Evolutionary conservation across 2,329 filamentous ascomycete species (phyloP).

Genomic region (Tolypocladium tundrense): DNA sequence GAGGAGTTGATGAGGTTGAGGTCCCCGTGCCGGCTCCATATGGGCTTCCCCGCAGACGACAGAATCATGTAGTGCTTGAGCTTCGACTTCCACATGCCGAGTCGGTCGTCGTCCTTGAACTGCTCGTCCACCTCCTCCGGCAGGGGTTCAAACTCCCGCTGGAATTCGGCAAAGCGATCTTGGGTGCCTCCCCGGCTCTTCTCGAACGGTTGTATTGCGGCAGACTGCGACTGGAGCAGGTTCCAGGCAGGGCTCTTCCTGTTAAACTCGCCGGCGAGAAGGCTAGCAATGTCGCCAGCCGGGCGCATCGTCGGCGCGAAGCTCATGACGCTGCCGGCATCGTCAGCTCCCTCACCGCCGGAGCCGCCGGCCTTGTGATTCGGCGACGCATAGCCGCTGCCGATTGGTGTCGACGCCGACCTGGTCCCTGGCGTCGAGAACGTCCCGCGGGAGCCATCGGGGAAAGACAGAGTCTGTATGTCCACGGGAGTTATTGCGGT

Average conservation of each 20-base stretch:
- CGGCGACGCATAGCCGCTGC: slow-evolving; percentile 31
- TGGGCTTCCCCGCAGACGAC: slow-evolving; percentile 91
- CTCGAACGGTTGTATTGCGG: slow-evolving; percentile 52
- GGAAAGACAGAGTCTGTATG: slow-evolving; percentile 65
- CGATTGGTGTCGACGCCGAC: slow-evolving; percentile 24
- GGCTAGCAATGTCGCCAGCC: slow-evolving; percentile 66
- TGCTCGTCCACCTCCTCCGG: slow-evolving; percentile 39
- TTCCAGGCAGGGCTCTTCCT: slow-evolving; percentile 60
- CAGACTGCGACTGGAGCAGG: slow-evolving; percentile 52
- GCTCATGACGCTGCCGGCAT: slow-evolving; percentile 57
- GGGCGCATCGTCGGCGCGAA: slow-evolving; percentile 52
- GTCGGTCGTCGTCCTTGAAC: slow-evolving; percentile 44
- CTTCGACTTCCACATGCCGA: slow-evolving; percentile 79
- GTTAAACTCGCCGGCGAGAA: slow-evolving; percentile 63
- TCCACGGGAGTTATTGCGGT: slow-evolving; percentile 78
- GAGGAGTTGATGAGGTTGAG: slow-evolving; percentile 83
- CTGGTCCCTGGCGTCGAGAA: slow-evolving; percentile 35
- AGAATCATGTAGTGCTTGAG: slow-evolving; percentile 95
- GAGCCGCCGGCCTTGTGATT: slow-evolving; percentile 17
- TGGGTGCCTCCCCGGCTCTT: slow-evolving; percentile 31
- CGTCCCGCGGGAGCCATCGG: slow-evolving; percentile 57
- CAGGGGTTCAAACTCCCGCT: slow-evolving; percentile 68
- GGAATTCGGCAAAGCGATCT: slow-evolving; percentile 56
- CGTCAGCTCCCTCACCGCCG: slow-evolving; percentile 40
- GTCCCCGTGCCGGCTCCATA: slow-evolving; percentile 92